These are phyloP conservation scores for Xerocomellus amylosporus DNA, from an alignment of 768 basidiomycete genomes.

Conservation along the genomic window DNA sequence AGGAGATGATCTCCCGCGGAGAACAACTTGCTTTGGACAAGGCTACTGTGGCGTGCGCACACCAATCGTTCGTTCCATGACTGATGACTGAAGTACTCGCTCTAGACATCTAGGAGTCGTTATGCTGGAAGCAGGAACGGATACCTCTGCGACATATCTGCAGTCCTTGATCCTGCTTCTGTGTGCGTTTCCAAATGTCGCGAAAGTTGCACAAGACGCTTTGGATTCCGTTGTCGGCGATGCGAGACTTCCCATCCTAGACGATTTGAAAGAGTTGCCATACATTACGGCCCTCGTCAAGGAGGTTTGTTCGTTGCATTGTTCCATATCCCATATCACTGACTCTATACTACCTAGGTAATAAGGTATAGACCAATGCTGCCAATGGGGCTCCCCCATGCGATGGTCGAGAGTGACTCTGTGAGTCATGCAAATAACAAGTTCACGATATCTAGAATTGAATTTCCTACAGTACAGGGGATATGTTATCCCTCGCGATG, in stretches of 20 bases:
- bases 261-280: conserved; percentile 3
- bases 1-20: background rate
- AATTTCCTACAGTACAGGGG: background rate
- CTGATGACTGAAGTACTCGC: background rate
- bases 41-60: background rate
- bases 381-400: conserved; percentile 3
- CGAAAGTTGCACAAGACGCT: background rate
- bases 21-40: conserved; percentile 1
- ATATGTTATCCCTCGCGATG: background rate
- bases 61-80: background rate
- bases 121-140: conserved; percentile 5
- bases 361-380: conserved; percentile 3
- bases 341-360: background rate
- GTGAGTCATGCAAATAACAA: background rate
- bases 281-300: conserved; percentile 3
- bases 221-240: conserved; percentile 5
- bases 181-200: conserved; percentile 3
- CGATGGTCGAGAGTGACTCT: background rate
- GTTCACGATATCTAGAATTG: background rate
- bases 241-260: background rate
- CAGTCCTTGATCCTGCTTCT: conserved; percentile 2
- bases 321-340: background rate
- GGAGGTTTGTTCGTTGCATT: background rate
- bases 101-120: background rate
- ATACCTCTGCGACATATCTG: conserved; percentile 4